A percentile compares a stretch with the other conserved stretches of the same genome.
Evolutionary conservation across 2,329 filamentous ascomycete genomes (phyloP).

Genomic region (Samsoniella hepiali): DNA sequence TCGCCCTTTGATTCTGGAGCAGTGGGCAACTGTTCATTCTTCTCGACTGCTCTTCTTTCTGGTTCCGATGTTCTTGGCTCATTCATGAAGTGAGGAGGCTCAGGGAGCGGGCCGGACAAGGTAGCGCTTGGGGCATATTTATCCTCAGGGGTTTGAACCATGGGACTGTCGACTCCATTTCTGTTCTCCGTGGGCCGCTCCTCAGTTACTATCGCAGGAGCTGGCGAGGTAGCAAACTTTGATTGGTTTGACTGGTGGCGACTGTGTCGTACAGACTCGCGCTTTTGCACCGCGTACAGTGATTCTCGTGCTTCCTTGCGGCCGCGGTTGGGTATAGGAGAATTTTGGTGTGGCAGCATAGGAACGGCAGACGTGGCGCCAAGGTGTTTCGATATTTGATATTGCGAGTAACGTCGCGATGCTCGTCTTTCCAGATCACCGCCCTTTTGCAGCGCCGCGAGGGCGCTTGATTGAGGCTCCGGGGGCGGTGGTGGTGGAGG

Average conservation of each 20-base stretch:
- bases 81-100: conserved; percentile 28
- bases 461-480: conserved; percentile 81
- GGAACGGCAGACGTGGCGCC: conserved; percentile 81
- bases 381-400: conserved; percentile 93
- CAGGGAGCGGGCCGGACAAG: conserved; percentile 54
- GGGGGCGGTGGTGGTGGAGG: conserved; percentile 65
- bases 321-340: conserved; percentile 80
- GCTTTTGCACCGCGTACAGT: conserved; percentile 62
- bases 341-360: conserved; percentile 78
- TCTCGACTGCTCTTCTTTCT: conserved; percentile 8
- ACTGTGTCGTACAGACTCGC: conserved; percentile 50
- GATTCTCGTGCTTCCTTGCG: conserved; percentile 78
- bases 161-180: conserved; percentile 21
- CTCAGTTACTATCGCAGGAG: conserved; percentile 61
- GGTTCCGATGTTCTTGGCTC: conserved; percentile 15
- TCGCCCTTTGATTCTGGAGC: conserved; percentile 45
- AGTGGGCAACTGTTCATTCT: conserved; percentile 11
- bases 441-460: conserved; percentile 85
- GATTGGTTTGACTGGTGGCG: conserved; percentile 47
- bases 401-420: conserved; percentile 89
- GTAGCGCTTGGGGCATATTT: conserved; percentile 58
- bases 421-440: conserved; percentile 90
- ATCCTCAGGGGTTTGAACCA: conserved; percentile 61
- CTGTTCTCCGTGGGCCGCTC: conserved; percentile 36
- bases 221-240: conserved; percentile 50